These are phyloP conservation scores for Scopulariopsis brevicaulis DNA, from an alignment of 2,329 filamentous ascomycete species.

Conservation along the genomic window DNA sequence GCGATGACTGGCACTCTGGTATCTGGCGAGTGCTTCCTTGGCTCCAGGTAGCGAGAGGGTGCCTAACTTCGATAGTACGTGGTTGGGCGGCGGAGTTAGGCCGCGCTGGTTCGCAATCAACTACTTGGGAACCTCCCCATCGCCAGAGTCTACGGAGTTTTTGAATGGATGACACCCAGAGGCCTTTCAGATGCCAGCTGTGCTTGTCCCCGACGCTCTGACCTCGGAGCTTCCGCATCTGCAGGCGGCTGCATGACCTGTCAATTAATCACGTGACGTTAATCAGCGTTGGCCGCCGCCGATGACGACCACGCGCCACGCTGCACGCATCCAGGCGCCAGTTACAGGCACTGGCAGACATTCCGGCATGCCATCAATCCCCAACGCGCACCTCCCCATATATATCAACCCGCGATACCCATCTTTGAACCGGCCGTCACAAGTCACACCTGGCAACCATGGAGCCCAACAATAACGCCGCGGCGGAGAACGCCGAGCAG, in stretches of 20 bases:
- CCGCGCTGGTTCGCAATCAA: too few species aligned
- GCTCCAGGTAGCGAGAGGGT: background rate
- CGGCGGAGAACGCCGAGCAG: conserved; percentile 2
- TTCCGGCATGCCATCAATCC: background rate
- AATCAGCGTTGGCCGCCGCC: background rate
- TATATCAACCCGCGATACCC: background rate
- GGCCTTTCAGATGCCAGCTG: background rate
- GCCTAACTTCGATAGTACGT: background rate
- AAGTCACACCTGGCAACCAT: background rate
- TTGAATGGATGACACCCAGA: background rate
- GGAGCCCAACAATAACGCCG: background rate
- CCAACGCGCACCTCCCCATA: background rate
- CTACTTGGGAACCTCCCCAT: too few species aligned
- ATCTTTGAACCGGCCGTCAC: background rate
- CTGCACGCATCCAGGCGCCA: too few species aligned
- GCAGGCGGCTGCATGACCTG: background rate
- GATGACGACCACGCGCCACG: background rate
- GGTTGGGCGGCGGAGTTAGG: too few species aligned
- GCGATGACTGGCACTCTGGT: background rate
- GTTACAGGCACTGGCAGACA: background rate
- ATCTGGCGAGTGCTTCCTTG: background rate
- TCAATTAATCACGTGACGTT: background rate
- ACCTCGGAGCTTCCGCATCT: background rate
- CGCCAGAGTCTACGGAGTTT: background rate
- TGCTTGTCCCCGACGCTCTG: background rate